Evolutionary conservation across 306 rosid species (phyloP), one percentile per base, ranked within the genome.

Genomic region (Alnus rubra): DNA sequence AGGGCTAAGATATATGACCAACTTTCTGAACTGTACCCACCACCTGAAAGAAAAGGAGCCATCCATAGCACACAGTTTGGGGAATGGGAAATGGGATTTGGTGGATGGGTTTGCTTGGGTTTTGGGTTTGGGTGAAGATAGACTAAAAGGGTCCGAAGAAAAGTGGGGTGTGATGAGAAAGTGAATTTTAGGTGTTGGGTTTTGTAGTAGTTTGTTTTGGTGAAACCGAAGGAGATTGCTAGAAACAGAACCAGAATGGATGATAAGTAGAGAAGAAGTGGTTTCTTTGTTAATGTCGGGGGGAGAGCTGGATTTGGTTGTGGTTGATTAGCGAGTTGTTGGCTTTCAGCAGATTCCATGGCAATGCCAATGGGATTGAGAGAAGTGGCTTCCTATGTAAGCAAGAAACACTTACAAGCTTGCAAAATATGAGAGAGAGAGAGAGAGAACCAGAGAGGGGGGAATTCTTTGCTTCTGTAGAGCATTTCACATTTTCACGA

Each of bases 21-120:
- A 77, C 81, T 84, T 85, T 93, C 97, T 63, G 97, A 93, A 63
- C 97, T 84, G 82, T 93, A 93, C 80, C 98, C 98, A 63, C 98
- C 97, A 65, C 93, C 92, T 19, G 98, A 93, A 50, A 93, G 95
- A 80, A 93, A 91, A 0, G 97, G 95, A 19, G 98, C 93, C 97
- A 91, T 91, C 97, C 97, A 93, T 58, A 93, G 86, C 5, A 93
- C 84, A 73, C 97, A 93, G 42, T 56, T 53, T 60, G 84, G 76
- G 19, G 90, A 52, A 9, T 53, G 11, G 69, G 86, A 51, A 73
- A 45, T 60, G 63, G 79, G 77, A 67, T 73, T 82, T 12, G 16
- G 60, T 3, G 48, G 1, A 45, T 23, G 55, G 77, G 74, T 52
- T 55, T 52, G 81, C 42, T 65, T 50, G 54, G 87, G 68, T 67